Evolutionary conservation across 768 basidiomycete species (phyloP).

Genomic region (Tricholoma flavovirens): DNA sequence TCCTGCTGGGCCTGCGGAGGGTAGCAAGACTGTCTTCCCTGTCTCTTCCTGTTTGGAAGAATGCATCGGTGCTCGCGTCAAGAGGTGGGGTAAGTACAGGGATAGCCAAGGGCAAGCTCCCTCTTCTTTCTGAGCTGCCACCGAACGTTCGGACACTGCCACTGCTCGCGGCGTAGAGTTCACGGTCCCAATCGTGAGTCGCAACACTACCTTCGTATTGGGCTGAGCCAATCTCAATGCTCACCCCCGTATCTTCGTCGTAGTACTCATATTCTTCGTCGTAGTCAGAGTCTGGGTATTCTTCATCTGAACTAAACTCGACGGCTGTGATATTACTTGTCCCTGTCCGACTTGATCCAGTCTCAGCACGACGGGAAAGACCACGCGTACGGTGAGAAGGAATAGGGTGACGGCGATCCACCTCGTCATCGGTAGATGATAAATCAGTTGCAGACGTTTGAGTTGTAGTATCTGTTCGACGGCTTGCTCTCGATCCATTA

Average conservation of each 20-base stretch:
- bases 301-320: constrained; percentile 45
- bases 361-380: constrained; percentile 11
- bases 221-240: constrained; percentile 35
- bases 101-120: constrained; percentile 60
- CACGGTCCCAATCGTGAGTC: constrained; percentile 17
- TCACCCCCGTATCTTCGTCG: constrained; percentile 30
- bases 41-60: constrained; percentile 29
- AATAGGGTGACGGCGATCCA: constrained; percentile 28
- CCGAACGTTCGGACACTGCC: constrained; percentile 19
- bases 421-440: constrained; percentile 31
- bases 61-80: constrained; percentile 10
- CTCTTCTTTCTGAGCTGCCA: constrained; percentile 31
- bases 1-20: constrained; percentile 55
- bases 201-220: constrained; percentile 28
- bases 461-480: constrained; percentile 26
- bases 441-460: constrained; percentile 31
- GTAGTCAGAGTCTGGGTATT: constrained; percentile 35
- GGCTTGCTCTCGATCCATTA: constrained; percentile 22
- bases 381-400: constrained; percentile 16
- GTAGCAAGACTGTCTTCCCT: constrained; percentile 56
- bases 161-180: constrained; percentile 19
- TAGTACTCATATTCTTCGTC: constrained; percentile 31
- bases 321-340: constrained; percentile 23
- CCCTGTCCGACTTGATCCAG: constrained; percentile 22
- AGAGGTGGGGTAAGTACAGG: constrained; percentile 28